A percentile compares a stretch with the other conserved stretches of the same genome.
Evolutionary conservation across 2,329 filamentous ascomycete species (phyloP).

Genomic region (Dactylonectria macrodidyma): DNA sequence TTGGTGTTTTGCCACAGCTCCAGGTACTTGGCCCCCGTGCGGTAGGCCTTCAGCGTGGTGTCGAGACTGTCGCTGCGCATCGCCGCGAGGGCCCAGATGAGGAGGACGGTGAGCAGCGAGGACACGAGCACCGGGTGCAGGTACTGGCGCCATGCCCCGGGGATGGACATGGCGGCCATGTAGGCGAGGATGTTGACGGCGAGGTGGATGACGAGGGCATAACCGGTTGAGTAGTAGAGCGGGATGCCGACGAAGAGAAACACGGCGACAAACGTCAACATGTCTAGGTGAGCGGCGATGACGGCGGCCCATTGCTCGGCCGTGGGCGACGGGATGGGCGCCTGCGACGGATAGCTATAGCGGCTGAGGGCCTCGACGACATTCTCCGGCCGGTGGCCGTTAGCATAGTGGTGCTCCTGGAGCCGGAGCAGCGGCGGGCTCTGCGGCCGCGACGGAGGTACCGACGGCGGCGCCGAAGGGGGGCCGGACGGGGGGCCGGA

Average conservation of each 20-base stretch:
- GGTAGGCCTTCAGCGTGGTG: conserved; percentile 62
- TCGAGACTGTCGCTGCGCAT: conserved; percentile 58
- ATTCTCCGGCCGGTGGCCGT: conserved; percentile 35
- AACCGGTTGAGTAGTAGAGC: conserved; percentile 67
- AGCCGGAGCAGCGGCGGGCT: conserved; percentile 47
- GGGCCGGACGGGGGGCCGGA: conserved; percentile 41
- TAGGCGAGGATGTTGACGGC: conserved; percentile 67
- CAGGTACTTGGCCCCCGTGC: conserved; percentile 67
- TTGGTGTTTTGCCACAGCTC: conserved; percentile 61
- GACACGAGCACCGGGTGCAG: conserved; percentile 73
- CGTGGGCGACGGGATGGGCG: conserved; percentile 60
- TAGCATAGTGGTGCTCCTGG: conserved; percentile 47
- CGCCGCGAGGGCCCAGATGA: conserved; percentile 67
- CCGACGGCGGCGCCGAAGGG: conserved; percentile 35
- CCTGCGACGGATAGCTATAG: conserved; percentile 53
- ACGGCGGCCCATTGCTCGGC: conserved; percentile 65
- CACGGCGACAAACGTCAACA: conserved; percentile 59
- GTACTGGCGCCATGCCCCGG: conserved; percentile 64
- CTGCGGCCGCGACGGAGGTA: conserved; percentile 44
- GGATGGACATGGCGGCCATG: conserved; percentile 64
- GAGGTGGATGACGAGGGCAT: conserved; percentile 65
- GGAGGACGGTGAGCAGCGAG: conserved; percentile 66
- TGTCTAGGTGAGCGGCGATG: conserved; percentile 62
- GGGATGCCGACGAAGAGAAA: conserved; percentile 69
- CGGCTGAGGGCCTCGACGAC: conserved; percentile 40